These are phyloP conservation scores for Stenogyne calaminthoides DNA, from an alignment of 305 asterid genomes.

Conservation along the genomic window DNA sequence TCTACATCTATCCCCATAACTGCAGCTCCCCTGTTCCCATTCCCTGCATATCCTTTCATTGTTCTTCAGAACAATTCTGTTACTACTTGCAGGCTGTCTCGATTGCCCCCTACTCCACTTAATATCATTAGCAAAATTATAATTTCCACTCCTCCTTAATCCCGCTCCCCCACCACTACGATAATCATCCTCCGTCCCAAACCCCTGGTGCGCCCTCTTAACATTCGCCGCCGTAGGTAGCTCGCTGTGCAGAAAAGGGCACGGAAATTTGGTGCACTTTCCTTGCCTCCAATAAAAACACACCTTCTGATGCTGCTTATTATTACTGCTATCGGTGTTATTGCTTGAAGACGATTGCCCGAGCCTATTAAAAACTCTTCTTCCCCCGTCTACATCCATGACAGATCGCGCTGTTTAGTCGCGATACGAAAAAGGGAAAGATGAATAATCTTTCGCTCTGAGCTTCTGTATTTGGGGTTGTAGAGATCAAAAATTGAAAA, in stretches of 20 bases:
- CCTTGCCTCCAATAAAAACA: constrained; percentile 87
- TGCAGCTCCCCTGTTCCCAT: constrained; percentile 87
- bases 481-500: too few relatives aligned
- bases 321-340: constrained; percentile 30
- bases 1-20: constrained; percentile 74
- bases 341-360: constrained; percentile 63
- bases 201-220: constrained; percentile 76
- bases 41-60: constrained; percentile 61
- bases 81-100: constrained; percentile 39
- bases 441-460: background rate
- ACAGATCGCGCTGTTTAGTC: constrained; percentile 26
- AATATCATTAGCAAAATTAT: constrained; percentile 55
- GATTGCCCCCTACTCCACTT: constrained; percentile 73
- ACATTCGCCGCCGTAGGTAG: constrained; percentile 53
- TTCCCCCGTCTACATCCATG: constrained; percentile 82
- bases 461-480: too few relatives aligned
- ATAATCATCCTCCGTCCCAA: constrained; percentile 53
- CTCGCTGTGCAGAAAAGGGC: constrained; percentile 77
- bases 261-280: constrained; percentile 71
- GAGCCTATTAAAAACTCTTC: constrained; percentile 61
- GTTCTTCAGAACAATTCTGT: constrained; percentile 46
- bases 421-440: background rate
- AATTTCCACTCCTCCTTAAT: constrained; percentile 66
- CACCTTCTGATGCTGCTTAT: constrained; percentile 55
- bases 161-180: constrained; percentile 70